Conservation (phyloP, 768 basidiomycete genomes). For the Tylopilus vinaceipallidus region DNA sequence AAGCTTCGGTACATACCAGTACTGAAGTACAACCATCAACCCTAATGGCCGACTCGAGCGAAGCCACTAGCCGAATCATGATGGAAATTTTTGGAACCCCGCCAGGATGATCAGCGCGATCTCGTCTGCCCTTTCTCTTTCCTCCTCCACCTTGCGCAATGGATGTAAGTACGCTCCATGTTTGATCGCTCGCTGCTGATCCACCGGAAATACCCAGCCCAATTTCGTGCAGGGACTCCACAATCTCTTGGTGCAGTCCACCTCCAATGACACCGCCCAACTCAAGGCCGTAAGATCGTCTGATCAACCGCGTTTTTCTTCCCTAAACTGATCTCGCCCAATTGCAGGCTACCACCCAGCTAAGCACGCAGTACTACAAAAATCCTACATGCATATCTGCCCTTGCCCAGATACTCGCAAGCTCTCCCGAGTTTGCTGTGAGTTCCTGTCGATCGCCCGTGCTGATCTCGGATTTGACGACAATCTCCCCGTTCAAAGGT, state of each 20-base stretch:
- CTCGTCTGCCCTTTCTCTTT: slow-evolving; percentile 28
- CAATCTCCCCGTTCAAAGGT: slow-evolving; percentile 49
- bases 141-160: slow-evolving; percentile 22
- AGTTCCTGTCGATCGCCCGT: slow-evolving; percentile 34
- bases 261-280: slow-evolving; percentile 77
- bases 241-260: slow-evolving; percentile 79
- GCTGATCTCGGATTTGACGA: slow-evolving; percentile 8
- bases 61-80: background rate
- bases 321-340: slow-evolving; percentile 7
- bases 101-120: slow-evolving; percentile 46
- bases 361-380: slow-evolving; percentile 94
- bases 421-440: slow-evolving; percentile 80
- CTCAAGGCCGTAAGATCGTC: slow-evolving; percentile 77
- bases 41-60: too few relatives aligned
- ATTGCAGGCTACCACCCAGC: slow-evolving; percentile 78
- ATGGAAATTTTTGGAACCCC: slow-evolving; percentile 46
- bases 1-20: too few relatives aligned
- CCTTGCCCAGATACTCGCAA: slow-evolving; percentile 82
- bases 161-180: slow-evolving; percentile 26
- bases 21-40: too few relatives aligned
- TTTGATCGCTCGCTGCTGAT: background rate
- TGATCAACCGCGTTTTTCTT: slow-evolving; percentile 27
- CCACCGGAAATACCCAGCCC: slow-evolving; percentile 40
- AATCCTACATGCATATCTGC: slow-evolving; percentile 87
- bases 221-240: slow-evolving; percentile 80